Percentiles rank a stretch among this genome's conserved stretches.
Conservation (phyloP, 2,329 filamentous ascomycete species). For the Talaromyces pinophilus region DNA sequence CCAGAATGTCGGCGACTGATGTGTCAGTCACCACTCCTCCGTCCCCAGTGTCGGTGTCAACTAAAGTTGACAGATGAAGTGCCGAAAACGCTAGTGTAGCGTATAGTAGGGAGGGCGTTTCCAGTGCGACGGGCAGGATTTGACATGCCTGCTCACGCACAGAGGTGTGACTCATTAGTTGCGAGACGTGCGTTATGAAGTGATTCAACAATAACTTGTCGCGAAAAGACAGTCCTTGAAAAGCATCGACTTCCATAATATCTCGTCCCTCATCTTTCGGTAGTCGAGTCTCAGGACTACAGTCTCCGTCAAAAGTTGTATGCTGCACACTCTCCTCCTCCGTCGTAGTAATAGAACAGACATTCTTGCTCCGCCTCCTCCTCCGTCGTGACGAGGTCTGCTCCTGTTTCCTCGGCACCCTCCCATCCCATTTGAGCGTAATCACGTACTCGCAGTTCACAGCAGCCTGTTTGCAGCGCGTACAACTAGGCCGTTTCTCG, state of each 20-base stretch:
- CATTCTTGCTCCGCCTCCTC: neutral
- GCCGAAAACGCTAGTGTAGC: conserved; percentile 31
- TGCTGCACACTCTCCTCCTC: neutral
- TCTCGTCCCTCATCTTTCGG: neutral
- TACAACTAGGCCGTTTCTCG: conserved; percentile 27
- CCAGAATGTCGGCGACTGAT: neutral
- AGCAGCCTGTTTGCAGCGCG: conserved; percentile 27
- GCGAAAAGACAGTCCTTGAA: conserved; percentile 4
- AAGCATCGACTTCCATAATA: neutral
- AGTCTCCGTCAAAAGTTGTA: no score
- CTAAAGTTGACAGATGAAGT: conserved; percentile 26
- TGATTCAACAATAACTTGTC: conserved; percentile 28
- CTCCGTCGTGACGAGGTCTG: conserved; percentile 15
- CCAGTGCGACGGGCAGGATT: conserved; percentile 29
- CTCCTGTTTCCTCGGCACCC: conserved; percentile 23
- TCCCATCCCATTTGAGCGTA: conserved; percentile 29
- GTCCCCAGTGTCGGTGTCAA: neutral
- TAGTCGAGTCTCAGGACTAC: neutral
- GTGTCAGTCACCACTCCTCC: neutral
- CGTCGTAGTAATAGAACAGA: neutral
- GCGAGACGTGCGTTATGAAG: conserved; percentile 29
- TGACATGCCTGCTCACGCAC: conserved; percentile 29
- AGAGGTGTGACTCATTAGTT: conserved; percentile 28
- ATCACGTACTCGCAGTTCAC: conserved; percentile 28
- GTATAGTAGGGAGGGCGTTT: conserved; percentile 29